Evolutionary conservation across 2,329 filamentous ascomycete species (phyloP).

Genomic region (Periglandula ipomoeae): DNA sequence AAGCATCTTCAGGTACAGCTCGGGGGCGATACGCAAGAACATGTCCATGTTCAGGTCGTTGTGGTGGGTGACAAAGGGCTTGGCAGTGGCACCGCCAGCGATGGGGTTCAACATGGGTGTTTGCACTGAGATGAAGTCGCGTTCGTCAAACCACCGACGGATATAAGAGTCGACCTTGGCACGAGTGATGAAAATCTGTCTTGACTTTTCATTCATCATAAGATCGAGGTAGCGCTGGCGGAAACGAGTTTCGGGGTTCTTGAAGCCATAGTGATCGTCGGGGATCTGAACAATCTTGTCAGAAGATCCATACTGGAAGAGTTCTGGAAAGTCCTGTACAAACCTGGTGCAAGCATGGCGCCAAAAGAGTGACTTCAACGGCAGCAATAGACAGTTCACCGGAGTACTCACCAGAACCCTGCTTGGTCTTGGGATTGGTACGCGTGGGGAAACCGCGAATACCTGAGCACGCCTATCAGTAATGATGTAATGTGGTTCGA

Average conservation of each 20-base stretch:
- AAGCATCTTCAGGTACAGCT: constrained; percentile 92
- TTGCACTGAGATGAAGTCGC: constrained; percentile 88
- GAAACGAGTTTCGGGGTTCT: constrained; percentile 88
- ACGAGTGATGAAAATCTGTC: constrained; percentile 75
- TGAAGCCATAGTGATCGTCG: constrained; percentile 86
- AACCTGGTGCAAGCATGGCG: constrained; percentile 70
- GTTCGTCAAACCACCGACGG: constrained; percentile 76
- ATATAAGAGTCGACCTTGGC: constrained; percentile 85
- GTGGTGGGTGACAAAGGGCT: constrained; percentile 88
- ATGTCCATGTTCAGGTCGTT: constrained; percentile 94
- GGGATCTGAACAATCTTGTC: constrained; percentile 37
- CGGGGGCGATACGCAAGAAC: constrained; percentile 89
- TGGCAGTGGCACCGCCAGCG: constrained; percentile 89
- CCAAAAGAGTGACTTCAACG: constrained; percentile 72
- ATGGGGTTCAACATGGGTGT: constrained; percentile 97
- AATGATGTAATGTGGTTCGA: background rate
- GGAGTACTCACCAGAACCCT: constrained; percentile 51
- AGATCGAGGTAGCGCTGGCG: constrained; percentile 91
- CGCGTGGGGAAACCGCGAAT: constrained; percentile 32
- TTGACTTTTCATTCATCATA: constrained; percentile 87
- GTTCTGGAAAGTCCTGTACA: constrained; percentile 40
- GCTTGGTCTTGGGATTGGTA: constrained; percentile 85
- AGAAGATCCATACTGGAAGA: background rate
- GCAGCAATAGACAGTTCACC: constrained; percentile 95
- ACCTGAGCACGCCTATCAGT: constrained; percentile 8